Conservation (phyloP, 108 stramenopile species). For the Schizochytrium sp. region DNA sequence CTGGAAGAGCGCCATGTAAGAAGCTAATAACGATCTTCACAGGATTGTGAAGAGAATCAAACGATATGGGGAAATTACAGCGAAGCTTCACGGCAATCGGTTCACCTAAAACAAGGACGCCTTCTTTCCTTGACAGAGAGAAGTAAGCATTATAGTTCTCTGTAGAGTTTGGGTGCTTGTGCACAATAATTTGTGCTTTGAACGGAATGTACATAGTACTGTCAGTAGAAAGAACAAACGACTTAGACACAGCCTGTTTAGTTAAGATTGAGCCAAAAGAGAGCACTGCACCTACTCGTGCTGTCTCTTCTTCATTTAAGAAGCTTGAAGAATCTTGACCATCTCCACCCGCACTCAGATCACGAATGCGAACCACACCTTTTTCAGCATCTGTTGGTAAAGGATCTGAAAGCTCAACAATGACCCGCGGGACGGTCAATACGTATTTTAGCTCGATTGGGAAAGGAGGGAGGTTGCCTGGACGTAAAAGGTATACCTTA, state of each 20-base stretch:
- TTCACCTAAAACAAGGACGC: background rate
- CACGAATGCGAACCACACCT: background rate
- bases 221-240: constrained; percentile 22
- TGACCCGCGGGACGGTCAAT: background rate
- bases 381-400: background rate
- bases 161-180: constrained; percentile 33
- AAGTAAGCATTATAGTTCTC: constrained; percentile 56
- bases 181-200: background rate
- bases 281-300: background rate
- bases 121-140: background rate
- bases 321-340: background rate
- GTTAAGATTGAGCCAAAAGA: constrained; percentile 25
- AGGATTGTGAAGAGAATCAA: constrained; percentile 21
- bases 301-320: background rate
- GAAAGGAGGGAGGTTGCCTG: background rate
- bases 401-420: constrained; percentile 8
- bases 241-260: constrained; percentile 16
- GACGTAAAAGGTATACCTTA: background rate
- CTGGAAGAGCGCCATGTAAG: background rate
- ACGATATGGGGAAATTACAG: background rate
- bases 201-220: background rate
- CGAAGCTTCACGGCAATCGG: constrained; percentile 22
- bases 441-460: constrained; percentile 1
- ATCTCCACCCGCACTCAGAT: background rate
- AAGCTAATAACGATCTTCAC: background rate